Base-by-base conservation (phyloP, 352 stramenopile species). In the Phytophthora aleatoria region DNA sequence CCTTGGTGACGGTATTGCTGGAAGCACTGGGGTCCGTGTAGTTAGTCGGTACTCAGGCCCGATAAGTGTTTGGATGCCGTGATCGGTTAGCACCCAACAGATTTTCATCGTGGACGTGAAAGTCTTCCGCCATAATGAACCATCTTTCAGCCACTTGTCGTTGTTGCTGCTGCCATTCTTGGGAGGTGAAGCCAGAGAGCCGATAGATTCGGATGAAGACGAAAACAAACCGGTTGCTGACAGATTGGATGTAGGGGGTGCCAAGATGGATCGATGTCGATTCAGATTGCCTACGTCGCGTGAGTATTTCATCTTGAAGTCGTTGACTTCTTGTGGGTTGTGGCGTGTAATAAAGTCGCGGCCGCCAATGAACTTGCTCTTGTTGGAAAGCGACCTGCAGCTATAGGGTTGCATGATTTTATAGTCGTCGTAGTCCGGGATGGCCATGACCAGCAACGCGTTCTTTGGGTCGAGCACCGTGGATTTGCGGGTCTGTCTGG, bases 271-370 rank as follows among this genome's bases (percentile, higher is more conserved):
- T 39, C 79, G 79, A 26, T 92, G 79, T 5, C 83, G 74, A 49
- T 80, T 84, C 6, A 92, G 59, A 41, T 86, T 90, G 27, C 83
- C 83, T 2, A 90, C 59, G 31, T 92, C 79, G 3, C 83, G 81
- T 12, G 83, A 92, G 43, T 86, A 90, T 58, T 89, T 72, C 65
- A 81, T 87, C 69, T 92, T 92, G 63, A 92, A 90, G 33, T 87
- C 83, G 24, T 74, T 87, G 2, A 88, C 79, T 51, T 87, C 83
- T 57, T 92, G 81, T 6, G 83, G 83, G 36, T 90, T 90, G 55
- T 92, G 83, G 0, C 81, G 68, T 5, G 83, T 90, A 51, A 92
- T 70, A 44, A 92, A 92, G 39, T 90, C 83, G 2, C 75, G 79
- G 1, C 65, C 69, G n/a, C 83, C 83, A 6, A 90, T 58, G 43